phyloP scores from a whole-genome alignment of 208 protist genomes.

The Herpetomonas tarakana region DNA sequence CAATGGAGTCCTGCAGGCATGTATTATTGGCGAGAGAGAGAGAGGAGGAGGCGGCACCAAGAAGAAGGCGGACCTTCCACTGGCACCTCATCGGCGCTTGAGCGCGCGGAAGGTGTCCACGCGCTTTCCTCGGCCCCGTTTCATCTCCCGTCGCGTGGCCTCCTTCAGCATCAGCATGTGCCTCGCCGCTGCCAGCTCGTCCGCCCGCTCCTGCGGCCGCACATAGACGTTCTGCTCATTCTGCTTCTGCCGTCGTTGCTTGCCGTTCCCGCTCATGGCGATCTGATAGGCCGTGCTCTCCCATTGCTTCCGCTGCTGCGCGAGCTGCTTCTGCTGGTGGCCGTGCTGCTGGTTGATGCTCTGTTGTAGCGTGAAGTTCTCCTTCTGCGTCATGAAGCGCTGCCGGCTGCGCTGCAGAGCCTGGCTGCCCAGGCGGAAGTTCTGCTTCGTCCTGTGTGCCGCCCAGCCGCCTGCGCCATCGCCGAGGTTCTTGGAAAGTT shows the following conservation, averaged over 20 bases:
- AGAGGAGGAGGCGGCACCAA: constrained; percentile 1
- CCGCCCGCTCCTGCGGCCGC: constrained; percentile 22
- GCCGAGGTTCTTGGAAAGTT: constrained; percentile 3
- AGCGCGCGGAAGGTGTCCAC: constrained; percentile 35
- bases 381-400: constrained; percentile 43
- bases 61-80: no score
- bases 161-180: constrained; percentile 60
- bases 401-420: constrained; percentile 40
- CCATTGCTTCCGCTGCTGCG: constrained; percentile 19
- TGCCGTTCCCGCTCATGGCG: constrained; percentile 24
- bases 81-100: constrained; percentile 21
- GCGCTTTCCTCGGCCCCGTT: constrained; percentile 28
- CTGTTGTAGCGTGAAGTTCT: constrained; percentile 34
- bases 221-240: not conserved
- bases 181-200: constrained; percentile 47
- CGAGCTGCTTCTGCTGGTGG: constrained; percentile 19
- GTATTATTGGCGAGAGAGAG: constrained; percentile 10
- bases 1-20: no score
- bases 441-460: constrained; percentile 38
- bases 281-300: constrained; percentile 34
- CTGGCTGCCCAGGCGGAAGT: constrained; percentile 35
- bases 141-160: constrained; percentile 39
- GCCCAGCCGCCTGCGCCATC: constrained; percentile 6
- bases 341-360: constrained; percentile 44
- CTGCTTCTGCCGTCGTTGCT: constrained; percentile 5